Percentiles rank a stretch among this genome's conserved stretches.
Conservation (phyloP, 2,329 filamentous ascomycete species). For the Fusarium napiforme region DNA sequence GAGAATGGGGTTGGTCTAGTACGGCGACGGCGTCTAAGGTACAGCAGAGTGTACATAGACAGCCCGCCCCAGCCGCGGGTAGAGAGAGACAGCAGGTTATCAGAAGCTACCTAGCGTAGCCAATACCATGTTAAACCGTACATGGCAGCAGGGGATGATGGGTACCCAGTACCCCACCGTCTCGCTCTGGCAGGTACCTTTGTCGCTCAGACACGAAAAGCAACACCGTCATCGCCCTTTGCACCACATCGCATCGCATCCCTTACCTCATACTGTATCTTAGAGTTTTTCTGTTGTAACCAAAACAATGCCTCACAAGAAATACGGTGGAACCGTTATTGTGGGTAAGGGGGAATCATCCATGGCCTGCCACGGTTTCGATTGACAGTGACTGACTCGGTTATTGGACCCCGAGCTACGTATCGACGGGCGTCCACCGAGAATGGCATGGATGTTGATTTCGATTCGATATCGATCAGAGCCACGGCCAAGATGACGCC, state of each 20-base stretch:
- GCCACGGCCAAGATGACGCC: conserved; percentile 26
- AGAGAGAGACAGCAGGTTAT: conserved; percentile 11
- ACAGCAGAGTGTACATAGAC: not conserved
- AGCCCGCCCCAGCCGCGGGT: conserved; percentile 40
- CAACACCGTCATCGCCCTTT: conserved; percentile 35
- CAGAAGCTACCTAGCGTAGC: conserved; percentile 10
- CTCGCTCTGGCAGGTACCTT: conserved; percentile 27
- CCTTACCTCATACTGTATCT: conserved; percentile 41
- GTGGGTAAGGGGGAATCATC: conserved; percentile 38
- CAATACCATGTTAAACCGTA: conserved; percentile 4
- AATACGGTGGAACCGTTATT: conserved; percentile 39
- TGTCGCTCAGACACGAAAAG: conserved; percentile 20
- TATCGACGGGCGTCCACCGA: conserved; percentile 36
- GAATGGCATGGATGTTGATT: conserved; percentile 13
- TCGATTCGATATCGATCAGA: conserved; percentile 37
- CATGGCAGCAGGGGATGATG: not conserved
- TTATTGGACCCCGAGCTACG: conserved; percentile 36
- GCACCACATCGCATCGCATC: conserved; percentile 29
- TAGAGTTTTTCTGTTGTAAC: conserved; percentile 23
- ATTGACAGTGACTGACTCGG: conserved; percentile 36
- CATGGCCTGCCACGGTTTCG: conserved; percentile 39
- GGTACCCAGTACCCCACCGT: conserved; percentile 24
- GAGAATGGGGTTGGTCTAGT: conserved; percentile 32
- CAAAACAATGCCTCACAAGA: conserved; percentile 15
- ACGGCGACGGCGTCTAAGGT: conserved; percentile 36